Base-by-base conservation (phyloP, 2,329 filamentous ascomycete species). In the Ophiostoma sp. region DNA sequence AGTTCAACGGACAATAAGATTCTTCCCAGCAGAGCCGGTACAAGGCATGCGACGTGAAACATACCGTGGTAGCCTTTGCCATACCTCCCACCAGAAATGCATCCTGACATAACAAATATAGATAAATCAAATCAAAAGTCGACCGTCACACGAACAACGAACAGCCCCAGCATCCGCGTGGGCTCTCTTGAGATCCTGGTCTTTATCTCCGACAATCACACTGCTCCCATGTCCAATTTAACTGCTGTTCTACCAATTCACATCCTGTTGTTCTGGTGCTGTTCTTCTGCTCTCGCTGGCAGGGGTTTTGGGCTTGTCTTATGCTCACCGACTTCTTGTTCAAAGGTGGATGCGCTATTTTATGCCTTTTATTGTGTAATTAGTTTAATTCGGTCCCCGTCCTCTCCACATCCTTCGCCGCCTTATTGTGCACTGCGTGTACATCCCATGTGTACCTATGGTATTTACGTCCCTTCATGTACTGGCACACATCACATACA, bases 251-350 rank as follows among this genome's bases (percentile, higher is more conserved):
- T 1, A 27, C 1, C 27, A 27, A 27, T 27, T 27, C 27, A 27
- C 27, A 27, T 27, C 27, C 27, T 27, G 27, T 27, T 27, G 27
- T 27, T 27, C 27, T 27, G 27, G 27, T 27, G 27, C 27, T 27
- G 7, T 60, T 60, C n/a, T 14, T 40, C 55, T 58, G 36, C 63
- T 65, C 45, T 16, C 27, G 27, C 27, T 27, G 27, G n/a, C 45
- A 47, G 49, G 49, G 49, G n/a, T 55, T 55, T 55, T 11, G 63
- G 65, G 64, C 38, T 52, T 67, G 68, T 65, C 63, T 76, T 71
- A 74, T 73, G 73, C 73, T 76, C 75, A 76, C 75, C 75, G 75
- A 76, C 75, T 75, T 74, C 70, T 75, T 64, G 62, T 58, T 27
- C 67, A 12, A 14, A 44, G 42, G 68, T 65, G 65, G 65, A 58